A percentile compares a stretch with the other conserved stretches of the same genome.
These are phyloP conservation scores for Bacidia gigantensis DNA, from an alignment of 495 filamentous ascomycete species.

Conservation along the genomic window DNA sequence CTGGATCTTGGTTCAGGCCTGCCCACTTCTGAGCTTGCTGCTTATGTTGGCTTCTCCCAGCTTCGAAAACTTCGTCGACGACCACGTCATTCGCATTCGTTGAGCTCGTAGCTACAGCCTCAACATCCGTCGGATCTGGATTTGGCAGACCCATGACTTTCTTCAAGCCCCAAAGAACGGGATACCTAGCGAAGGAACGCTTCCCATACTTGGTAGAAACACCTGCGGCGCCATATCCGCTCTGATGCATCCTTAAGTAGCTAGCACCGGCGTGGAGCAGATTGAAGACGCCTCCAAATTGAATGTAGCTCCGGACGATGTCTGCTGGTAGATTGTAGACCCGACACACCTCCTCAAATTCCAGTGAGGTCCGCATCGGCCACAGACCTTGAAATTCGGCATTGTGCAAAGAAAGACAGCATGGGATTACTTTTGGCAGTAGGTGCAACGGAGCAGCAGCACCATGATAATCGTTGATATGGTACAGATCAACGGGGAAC, in stretches of 20 bases:
- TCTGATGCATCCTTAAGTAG: constrained; percentile 61
- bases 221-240: constrained; percentile 62
- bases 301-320: constrained; percentile 41
- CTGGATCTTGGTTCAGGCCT: constrained; percentile 47
- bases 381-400: constrained; percentile 62
- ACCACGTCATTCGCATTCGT: constrained; percentile 37
- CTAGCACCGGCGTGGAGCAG: constrained; percentile 59
- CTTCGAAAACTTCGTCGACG: constrained; percentile 46
- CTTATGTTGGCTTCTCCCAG: constrained; percentile 40
- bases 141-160: constrained; percentile 61
- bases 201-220: constrained; percentile 66
- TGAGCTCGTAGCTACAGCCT: constrained; percentile 46
- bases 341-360: constrained; percentile 51
- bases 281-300: constrained; percentile 59
- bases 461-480: constrained; percentile 74
- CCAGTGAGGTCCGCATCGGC: constrained; percentile 47
- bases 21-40: constrained; percentile 69
- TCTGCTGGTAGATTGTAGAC: constrained; percentile 49
- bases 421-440: constrained; percentile 48
- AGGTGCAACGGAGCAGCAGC: constrained; percentile 58
- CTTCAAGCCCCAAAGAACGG: constrained; percentile 63
- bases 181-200: constrained; percentile 59
- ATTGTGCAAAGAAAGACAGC: constrained; percentile 47
- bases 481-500: constrained; percentile 56
- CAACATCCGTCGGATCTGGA: constrained; percentile 63